A percentile compares a stretch with the other conserved stretches of the same genome.
phyloP scores from a whole-genome alignment of 2,329 filamentous ascomycete species.

The Beauveria sp. region DNA sequence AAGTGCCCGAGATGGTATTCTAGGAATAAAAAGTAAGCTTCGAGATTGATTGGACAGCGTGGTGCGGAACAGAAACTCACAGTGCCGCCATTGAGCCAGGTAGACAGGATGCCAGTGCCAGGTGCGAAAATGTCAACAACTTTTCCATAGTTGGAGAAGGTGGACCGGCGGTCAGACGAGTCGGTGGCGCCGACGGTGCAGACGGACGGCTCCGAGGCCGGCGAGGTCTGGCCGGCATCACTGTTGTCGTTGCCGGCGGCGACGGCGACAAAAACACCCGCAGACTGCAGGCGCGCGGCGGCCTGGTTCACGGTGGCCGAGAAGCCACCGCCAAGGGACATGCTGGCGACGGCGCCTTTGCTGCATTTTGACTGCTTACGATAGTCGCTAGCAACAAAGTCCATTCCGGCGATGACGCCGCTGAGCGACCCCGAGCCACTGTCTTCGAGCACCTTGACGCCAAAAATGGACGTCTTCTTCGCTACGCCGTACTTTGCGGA shows the following conservation, averaged over 20 bases:
- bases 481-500: slow-evolving; percentile 24
- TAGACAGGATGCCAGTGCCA: slow-evolving; percentile 34
- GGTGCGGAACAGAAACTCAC: not conserved
- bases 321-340: slow-evolving; percentile 42
- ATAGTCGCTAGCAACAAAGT: slow-evolving; percentile 23
- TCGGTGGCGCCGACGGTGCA: slow-evolving; percentile 44
- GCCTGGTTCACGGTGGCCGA: slow-evolving; percentile 41
- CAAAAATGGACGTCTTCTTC: slow-evolving; percentile 32
- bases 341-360: slow-evolving; percentile 43
- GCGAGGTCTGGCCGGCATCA: slow-evolving; percentile 38
- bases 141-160: slow-evolving; percentile 45
- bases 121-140: slow-evolving; percentile 24
- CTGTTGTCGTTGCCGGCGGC: slow-evolving; percentile 45
- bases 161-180: slow-evolving; percentile 30
- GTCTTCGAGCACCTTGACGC: slow-evolving; percentile 34
- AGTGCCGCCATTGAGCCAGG: slow-evolving; percentile 19
- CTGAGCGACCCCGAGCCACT: slow-evolving; percentile 27
- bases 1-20: slow-evolving; percentile 39
- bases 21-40: not conserved
- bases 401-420: slow-evolving; percentile 32
- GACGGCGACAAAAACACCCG: slow-evolving; percentile 42
- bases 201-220: slow-evolving; percentile 40
- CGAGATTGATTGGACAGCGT: not conserved
- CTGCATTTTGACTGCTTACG: slow-evolving; percentile 19
- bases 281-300: slow-evolving; percentile 35